These are phyloP conservation scores for Cnidoscolus chayamansa DNA, from an alignment of 441 rosid species.

Conservation along the genomic window DNA sequence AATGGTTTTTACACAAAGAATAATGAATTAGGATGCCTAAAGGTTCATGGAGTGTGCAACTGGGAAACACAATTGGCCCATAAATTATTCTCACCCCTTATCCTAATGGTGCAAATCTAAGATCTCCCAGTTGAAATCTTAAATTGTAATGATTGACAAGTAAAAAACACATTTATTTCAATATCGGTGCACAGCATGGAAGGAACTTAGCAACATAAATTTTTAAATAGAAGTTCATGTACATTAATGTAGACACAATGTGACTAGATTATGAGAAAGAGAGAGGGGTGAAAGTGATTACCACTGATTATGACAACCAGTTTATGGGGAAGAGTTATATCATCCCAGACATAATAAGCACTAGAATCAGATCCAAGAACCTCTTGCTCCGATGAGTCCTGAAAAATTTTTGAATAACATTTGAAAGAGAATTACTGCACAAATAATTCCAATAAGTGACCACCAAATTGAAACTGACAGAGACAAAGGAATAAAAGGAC, in stretches of 20 bases:
- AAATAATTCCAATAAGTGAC: constrained; percentile 9
- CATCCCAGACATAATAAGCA: constrained; percentile 90
- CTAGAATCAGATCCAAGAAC: constrained; percentile 68
- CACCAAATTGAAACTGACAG: constrained; percentile 20
- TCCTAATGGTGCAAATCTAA: background rate
- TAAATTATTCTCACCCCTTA: background rate
- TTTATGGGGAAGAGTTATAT: constrained; percentile 85
- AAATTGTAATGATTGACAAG: background rate
- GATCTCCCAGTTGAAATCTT: background rate
- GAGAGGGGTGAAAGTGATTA: constrained; percentile 22
- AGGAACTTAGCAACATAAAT: background rate
- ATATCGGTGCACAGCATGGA: background rate
- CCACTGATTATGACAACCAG: constrained; percentile 74
- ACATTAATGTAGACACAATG: background rate
- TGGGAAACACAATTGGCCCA: background rate
- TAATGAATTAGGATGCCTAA: background rate
- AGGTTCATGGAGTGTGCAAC: background rate
- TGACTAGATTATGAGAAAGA: background rate
- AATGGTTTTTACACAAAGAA: constrained; percentile 1
- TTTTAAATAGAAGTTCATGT: background rate
- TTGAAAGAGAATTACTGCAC: constrained; percentile 19
- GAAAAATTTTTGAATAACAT: constrained; percentile 28
- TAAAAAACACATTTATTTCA: background rate
- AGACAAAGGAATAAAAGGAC: constrained; percentile 26
- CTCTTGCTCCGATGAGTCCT: constrained; percentile 83